Base-by-base conservation (phyloP, 495 filamentous ascomycete species). In the Talaromyces proteolyticus region DNA sequence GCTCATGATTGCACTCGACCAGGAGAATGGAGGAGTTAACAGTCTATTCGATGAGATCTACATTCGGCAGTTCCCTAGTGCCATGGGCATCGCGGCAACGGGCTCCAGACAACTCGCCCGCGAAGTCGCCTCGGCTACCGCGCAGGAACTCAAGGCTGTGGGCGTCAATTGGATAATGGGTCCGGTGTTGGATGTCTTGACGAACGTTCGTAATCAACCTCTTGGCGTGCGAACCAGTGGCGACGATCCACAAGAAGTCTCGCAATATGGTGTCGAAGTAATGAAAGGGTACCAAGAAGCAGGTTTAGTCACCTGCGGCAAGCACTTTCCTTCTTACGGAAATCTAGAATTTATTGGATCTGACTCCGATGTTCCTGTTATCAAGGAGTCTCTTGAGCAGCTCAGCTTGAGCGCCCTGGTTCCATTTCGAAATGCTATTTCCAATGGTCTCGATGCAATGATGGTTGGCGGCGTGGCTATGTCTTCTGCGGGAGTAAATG, bases 1-100 rank as follows among this genome's bases (percentile, higher is more conserved):
- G 11, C 69, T 95, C 21, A 70, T 89, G 49, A 95, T 95, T 57
- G 88, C 87, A 12, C 60, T 95, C 29, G 90, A 95, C 61, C 90
- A 95, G 58, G 90, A 95, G 63, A 95, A 95, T 86, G 90, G 90
- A 42, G 90, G 90, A 3, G 89, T 95, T 59, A 95, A 95, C 68
- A 92, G 88, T 64, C 75, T 95, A 14, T 95, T 89, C 59, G 90
- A 95, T 69, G 88, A 92, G 54, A 86, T 89, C 52, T 91, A 87
- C 64, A 88, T 95, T 55, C 86, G 88, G 51, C 90, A 95, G 60
- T 95, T 91, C 54, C 90, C 90, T 16, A 91, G 86, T 55, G 84
- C 88, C 43, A 95, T 95, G 90, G 90, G 89, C 25, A 78, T 94
- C 53, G 87, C 89, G 16, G 90, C 90, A 1, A 89, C 89, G 8